phyloP scores from a whole-genome alignment of 805 yeast genomes.

The Starmerella bombi region DNA sequence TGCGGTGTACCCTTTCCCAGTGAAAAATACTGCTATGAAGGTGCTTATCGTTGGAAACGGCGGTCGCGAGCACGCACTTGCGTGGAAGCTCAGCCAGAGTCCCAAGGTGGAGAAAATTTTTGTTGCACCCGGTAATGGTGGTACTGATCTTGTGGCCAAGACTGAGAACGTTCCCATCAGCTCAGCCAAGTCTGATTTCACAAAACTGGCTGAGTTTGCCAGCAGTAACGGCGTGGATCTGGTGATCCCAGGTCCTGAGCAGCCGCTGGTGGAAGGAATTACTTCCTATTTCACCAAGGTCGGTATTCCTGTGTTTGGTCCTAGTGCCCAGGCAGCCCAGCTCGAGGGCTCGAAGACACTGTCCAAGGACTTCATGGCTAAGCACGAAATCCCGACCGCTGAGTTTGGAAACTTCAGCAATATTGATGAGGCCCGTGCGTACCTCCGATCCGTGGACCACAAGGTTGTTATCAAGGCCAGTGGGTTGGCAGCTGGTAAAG shows the following conservation, averaged over 20 bases:
- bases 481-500: slow-evolving; percentile 98
- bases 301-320: slow-evolving; percentile 96
- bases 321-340: slow-evolving; percentile 74
- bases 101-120: slow-evolving; percentile 54
- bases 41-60: slow-evolving; percentile 89
- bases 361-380: slow-evolving; percentile 85
- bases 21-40: slow-evolving; percentile 36
- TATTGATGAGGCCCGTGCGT: slow-evolving; percentile 60
- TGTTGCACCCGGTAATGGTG: slow-evolving; percentile 97
- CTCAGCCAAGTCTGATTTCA: slow-evolving; percentile 54
- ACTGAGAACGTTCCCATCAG: slow-evolving; percentile 60
- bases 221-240: slow-evolving; percentile 47
- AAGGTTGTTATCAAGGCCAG: slow-evolving; percentile 90
- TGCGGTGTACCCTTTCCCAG: too few species aligned
- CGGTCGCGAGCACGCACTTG: slow-evolving; percentile 96
- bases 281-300: slow-evolving; percentile 54
- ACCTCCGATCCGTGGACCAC: slow-evolving; percentile 51
- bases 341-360: slow-evolving; percentile 97
- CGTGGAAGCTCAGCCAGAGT: slow-evolving; percentile 81
- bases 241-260: slow-evolving; percentile 98
- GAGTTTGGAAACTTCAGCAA: slow-evolving; percentile 68
- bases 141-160: slow-evolving; percentile 43
- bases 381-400: slow-evolving; percentile 90
- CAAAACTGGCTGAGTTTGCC: slow-evolving; percentile 61
- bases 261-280: slow-evolving; percentile 92